Base-by-base conservation (phyloP, 1,139 yeast species). In the Suhomyces bribrorum region DNA sequence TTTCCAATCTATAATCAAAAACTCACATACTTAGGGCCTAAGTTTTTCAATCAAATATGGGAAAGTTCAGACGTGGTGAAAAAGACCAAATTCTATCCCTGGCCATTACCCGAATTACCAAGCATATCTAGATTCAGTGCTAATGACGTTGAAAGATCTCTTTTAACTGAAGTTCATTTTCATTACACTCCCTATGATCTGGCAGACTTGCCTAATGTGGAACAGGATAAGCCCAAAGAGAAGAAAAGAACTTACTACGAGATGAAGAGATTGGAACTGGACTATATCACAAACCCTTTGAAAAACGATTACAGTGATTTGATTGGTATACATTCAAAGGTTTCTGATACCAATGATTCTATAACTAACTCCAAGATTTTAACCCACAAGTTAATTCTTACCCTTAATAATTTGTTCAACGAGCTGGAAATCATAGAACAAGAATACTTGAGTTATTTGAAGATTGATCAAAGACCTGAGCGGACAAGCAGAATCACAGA, bases 21-120 rank as follows among this genome's bases (percentile, higher is more conserved):
- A 40, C 66, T 89, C 46, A 69, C 71, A 7, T 86, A 81, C 49
- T 68, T 90, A 36, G 62, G 72, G 1, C 73, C 72, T 20, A 62
- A 57, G 22, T 89, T 92, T 79, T 67, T 85, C 34, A 73, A 72
- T 34, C 54, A 61, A 5, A 57, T 69, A 27, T 69, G 64, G 50
- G 54, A 49, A 25, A 56, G 63, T 4, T 54, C 57, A 14, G 40
- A 41, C 25, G 56, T 44, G 41, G 24, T 30, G 5, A 36, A 36
- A 22, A 31, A 18, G 14, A 44, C 31, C 14, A 32, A 37, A 26
- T 32, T 40, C 16, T 61, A 53, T 31, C 73, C 75, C 5, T 89
- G 96, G 96, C 95, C 95, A 2, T 65, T 90, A 34, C 94, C 96
- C 0, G 86, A 83, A 34, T 65, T 86, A 45, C 78, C 88, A 2